These are phyloP conservation scores for Plantago coronopus DNA, from an alignment of 305 asterid species.

Conservation along the genomic window DNA sequence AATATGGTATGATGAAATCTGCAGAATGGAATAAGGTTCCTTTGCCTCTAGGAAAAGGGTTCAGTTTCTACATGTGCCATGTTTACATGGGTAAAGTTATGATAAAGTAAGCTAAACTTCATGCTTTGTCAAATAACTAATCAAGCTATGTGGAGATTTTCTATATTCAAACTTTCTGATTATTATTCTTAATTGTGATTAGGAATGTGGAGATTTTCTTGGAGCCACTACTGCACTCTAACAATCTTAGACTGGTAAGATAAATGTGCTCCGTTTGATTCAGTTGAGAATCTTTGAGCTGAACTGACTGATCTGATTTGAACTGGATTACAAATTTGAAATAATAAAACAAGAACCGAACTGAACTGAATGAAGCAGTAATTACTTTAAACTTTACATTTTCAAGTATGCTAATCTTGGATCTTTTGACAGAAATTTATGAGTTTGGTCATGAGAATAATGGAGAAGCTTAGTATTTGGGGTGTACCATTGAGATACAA, in stretches of 20 bases:
- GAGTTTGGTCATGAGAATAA: constrained; percentile 26
- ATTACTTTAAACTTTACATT: no score
- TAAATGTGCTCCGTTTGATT: no score
- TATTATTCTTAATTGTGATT: constrained; percentile 1
- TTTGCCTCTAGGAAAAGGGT: constrained; percentile 57
- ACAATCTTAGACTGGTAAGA: constrained; percentile 60
- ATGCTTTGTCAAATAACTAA: not conserved
- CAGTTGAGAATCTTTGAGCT: no score
- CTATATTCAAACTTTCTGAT: not conserved
- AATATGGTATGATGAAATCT: not conserved
- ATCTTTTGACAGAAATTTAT: constrained; percentile 41
- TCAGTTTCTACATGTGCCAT: constrained; percentile 61
- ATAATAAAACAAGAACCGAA: no score
- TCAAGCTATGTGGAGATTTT: not conserved
- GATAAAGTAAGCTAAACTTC: constrained; percentile 42
- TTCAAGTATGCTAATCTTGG: not conserved
- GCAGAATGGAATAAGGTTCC: constrained; percentile 51
- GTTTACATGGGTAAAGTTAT: constrained; percentile 52
- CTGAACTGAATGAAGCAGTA: no score
- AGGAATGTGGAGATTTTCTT: constrained; percentile 70
- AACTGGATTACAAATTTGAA: no score
- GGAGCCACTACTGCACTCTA: constrained; percentile 58
- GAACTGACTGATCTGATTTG: no score
- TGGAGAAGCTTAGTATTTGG: constrained; percentile 36
- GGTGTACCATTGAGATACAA: constrained; percentile 26